Evolutionary conservation across 1,139 yeast genomes (phyloP).

Genomic region (Eremothecium gossypii): DNA sequence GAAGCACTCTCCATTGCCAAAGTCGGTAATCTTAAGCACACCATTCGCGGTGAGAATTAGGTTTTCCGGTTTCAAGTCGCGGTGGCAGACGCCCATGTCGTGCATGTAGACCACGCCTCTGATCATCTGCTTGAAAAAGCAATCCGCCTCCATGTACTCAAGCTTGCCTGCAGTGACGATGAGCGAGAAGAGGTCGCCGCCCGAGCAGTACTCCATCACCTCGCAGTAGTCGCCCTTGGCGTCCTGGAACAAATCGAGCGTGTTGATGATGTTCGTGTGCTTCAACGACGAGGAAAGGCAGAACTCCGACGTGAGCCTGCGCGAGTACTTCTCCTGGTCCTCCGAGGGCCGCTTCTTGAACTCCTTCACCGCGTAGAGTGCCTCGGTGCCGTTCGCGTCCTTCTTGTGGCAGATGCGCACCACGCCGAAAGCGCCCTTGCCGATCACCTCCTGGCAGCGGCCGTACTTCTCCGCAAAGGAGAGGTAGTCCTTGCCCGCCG

Average conservation of each 20-base stretch:
- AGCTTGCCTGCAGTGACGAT: constrained; percentile 78
- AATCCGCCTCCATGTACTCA: constrained; percentile 84
- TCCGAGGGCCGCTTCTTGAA: constrained; percentile 53
- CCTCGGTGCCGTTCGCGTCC: constrained; percentile 33
- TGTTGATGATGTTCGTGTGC: constrained; percentile 72
- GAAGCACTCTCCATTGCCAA: constrained; percentile 93
- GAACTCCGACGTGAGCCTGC: constrained; percentile 73
- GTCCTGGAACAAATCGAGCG: constrained; percentile 80
- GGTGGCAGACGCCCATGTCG: constrained; percentile 92
- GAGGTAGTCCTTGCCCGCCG: constrained; percentile 16
- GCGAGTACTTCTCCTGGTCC: constrained; percentile 49
- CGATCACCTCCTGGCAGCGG: constrained; percentile 67
- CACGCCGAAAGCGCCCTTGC: constrained; percentile 80
- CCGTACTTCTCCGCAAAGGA: constrained; percentile 65
- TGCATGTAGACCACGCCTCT: constrained; percentile 94
- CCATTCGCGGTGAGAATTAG: constrained; percentile 73
- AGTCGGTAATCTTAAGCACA: constrained; percentile 79
- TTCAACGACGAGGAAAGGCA: constrained; percentile 76
- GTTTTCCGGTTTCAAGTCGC: constrained; percentile 94
- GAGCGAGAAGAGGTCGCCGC: constrained; percentile 85
- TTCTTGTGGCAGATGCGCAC: constrained; percentile 63
- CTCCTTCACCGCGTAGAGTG: constrained; percentile 75
- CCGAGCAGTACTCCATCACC: constrained; percentile 94
- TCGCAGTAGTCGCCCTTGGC: constrained; percentile 90
- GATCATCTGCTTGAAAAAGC: constrained; percentile 85